These are phyloP conservation scores for Gastrodia elata DNA, from an alignment of 106 monocot genomes.

Conservation along the genomic window DNA sequence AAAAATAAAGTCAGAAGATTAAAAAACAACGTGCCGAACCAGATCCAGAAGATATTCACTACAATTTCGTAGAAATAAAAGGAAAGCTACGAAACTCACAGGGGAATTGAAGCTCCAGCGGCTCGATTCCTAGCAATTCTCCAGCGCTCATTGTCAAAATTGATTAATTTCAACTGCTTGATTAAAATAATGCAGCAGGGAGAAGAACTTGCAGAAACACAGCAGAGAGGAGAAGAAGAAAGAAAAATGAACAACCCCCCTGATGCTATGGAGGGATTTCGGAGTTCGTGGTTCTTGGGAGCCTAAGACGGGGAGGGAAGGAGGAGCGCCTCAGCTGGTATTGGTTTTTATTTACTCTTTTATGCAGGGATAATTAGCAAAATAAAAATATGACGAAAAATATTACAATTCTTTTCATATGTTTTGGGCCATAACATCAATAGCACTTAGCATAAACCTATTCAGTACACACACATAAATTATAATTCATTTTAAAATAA, in stretches of 20 bases:
- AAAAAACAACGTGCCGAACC: not conserved
- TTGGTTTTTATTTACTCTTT: too few relatives aligned
- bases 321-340: not conserved
- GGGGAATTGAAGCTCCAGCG: conserved; percentile 14
- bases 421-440: too few relatives aligned
- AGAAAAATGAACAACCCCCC: not conserved
- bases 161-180: not conserved
- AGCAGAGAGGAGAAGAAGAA: not conserved
- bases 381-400: too few relatives aligned
- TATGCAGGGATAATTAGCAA: too few relatives aligned
- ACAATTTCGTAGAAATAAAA: not conserved
- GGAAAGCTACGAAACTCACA: conserved; percentile 10
- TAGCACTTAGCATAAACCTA: too few relatives aligned
- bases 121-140: conserved; percentile 32
- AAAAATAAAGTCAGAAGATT: conserved; percentile 10
- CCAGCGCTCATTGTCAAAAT: conserved; percentile 19
- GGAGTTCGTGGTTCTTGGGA: not conserved
- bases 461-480: too few relatives aligned
- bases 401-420: too few relatives aligned
- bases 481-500: too few relatives aligned
- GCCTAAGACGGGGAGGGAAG: not conserved
- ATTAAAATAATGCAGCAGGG: not conserved
- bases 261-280: not conserved
- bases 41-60: not conserved
- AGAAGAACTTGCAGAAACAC: not conserved